phyloP scores from a whole-genome alignment of 2,329 filamentous ascomycete genomes.

The Fusarium sp. region DNA sequence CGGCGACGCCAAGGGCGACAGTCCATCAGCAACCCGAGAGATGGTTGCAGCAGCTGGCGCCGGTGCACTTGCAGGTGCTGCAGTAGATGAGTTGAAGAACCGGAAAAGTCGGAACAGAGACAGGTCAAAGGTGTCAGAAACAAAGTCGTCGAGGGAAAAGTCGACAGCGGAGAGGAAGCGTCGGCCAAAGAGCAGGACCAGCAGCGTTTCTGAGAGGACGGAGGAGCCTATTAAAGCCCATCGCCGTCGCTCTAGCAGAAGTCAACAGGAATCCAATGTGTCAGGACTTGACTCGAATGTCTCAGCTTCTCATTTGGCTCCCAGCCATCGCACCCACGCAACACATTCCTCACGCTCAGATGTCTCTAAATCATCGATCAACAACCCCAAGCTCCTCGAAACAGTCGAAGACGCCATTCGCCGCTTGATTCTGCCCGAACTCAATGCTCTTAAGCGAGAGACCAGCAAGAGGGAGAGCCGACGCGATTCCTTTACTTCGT shows the following conservation, averaged over 20 bases:
- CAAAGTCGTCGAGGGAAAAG: constrained; percentile 56
- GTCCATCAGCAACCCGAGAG: constrained; percentile 50
- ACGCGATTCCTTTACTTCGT: constrained; percentile 71
- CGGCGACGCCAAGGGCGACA: constrained; percentile 58
- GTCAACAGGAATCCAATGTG: constrained; percentile 62
- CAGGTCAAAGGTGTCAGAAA: constrained; percentile 51
- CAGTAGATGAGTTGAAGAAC: constrained; percentile 54
- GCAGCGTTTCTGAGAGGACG: constrained; percentile 59
- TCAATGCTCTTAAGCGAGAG: constrained; percentile 90
- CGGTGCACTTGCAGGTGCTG: constrained; percentile 50
- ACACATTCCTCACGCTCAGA: constrained; percentile 63
- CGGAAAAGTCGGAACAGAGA: constrained; percentile 59
- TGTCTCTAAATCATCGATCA: constrained; percentile 77
- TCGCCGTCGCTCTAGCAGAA: constrained; percentile 61
- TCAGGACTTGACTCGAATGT: constrained; percentile 65
- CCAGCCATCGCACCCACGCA: constrained; percentile 66
- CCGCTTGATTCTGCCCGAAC: constrained; percentile 87
- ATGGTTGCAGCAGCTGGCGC: constrained; percentile 51
- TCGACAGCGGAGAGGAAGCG: constrained; percentile 57
- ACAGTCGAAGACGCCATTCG: constrained; percentile 95
- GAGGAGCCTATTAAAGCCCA: constrained; percentile 58
- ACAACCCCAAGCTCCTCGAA: constrained; percentile 89
- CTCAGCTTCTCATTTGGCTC: constrained; percentile 62
- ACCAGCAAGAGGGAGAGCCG: constrained; percentile 80
- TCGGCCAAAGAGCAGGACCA: constrained; percentile 59